A percentile compares a stretch with the other conserved stretches of the same genome.
Conservation (phyloP, 179 eudicot species). For the Corrigiola litoralis region DNA sequence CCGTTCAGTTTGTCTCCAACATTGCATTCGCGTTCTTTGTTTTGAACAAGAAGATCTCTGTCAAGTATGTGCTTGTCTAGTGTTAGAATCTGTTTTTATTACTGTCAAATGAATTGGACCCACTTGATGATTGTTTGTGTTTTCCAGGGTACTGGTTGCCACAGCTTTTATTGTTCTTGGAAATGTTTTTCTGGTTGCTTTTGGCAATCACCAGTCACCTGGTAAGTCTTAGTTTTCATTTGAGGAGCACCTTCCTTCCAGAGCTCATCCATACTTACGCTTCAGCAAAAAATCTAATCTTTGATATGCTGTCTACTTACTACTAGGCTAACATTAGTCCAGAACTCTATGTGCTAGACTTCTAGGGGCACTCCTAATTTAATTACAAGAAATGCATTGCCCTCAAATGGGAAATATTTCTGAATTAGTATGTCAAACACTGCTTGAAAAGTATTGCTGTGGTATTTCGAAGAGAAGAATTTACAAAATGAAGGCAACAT, state of each 20-base stretch:
- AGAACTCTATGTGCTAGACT: too few relatives aligned
- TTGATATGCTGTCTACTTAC: slow-evolving; percentile 1
- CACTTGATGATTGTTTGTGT: slow-evolving; percentile 6
- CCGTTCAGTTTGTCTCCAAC: slow-evolving; percentile 92
- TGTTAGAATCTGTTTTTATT: slow-evolving; percentile 6
- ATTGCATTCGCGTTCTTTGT: slow-evolving; percentile 86
- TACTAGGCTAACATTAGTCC: too few relatives aligned
- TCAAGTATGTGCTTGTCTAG: slow-evolving; percentile 56
- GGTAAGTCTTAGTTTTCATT: slow-evolving; percentile 43
- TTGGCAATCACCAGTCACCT: slow-evolving; percentile 97
- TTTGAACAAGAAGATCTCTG: slow-evolving; percentile 63
- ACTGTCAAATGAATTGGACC: not conserved
- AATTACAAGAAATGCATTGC: too few relatives aligned
- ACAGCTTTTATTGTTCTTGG: slow-evolving; percentile 91
- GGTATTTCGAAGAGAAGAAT: too few relatives aligned
- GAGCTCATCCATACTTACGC: not conserved
- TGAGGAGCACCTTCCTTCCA: not conserved
- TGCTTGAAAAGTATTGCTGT: too few relatives aligned
- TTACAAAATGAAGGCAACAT: too few relatives aligned
- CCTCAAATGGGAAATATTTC: too few relatives aligned
- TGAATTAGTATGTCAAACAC: too few relatives aligned
- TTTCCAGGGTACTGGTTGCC: slow-evolving; percentile 73
- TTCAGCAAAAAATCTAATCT: not conserved
- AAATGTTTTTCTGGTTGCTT: slow-evolving; percentile 89
- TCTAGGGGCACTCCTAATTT: too few relatives aligned